Base-by-base conservation (phyloP, 2,329 filamentous ascomycete species). In the Thermomyces lanuginosus region DNA sequence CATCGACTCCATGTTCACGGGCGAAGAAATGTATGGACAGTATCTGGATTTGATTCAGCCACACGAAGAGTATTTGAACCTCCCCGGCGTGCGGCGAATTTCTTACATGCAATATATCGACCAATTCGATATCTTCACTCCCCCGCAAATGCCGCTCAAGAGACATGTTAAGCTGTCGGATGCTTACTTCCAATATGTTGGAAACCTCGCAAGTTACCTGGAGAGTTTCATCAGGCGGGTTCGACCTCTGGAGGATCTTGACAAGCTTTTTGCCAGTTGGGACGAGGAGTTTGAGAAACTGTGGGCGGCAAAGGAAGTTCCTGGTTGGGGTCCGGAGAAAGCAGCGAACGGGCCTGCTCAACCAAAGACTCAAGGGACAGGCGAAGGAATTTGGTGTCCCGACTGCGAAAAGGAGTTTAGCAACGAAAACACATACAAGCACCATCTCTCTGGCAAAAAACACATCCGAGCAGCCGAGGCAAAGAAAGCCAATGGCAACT, bases 351-450 rank as follows among this genome's bases (percentile, higher is more conserved):
- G 55, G 0, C 35, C 56, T 2, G 40, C 53, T 14, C 56, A 42
- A 4, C 56, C 56, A 3, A 55, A 55, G 27, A 66, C 64, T 5
- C 60, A 70, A 45, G 63, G 66, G 45, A 44, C 62, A 43, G 65
- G 64, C 1, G 75, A 82, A 27, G 80, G 77, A 0, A 66, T 83
- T 9, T 95, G 80, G 78, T 98, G 89, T 44, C 65, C 76, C 4
- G 83, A 84, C 36, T 98, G 89, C 49, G 77, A 89, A 46, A 93
- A 84, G 55, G 81, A 86, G 33, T 98, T 95, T 58, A 83, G 80
- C 44, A 95, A 93, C 44, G 73, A 89, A 38, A 92, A 92, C 35
- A 82, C 93, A 24, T 92, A 92, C 61, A 84, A 83, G 42, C 74
- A 71, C 19, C 89, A 98, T 50, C 56, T 98, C 34, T 76, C 62